A percentile compares a stretch with the other conserved stretches of the same genome.
phyloP scores from a whole-genome alignment of 768 basidiomycete genomes.

The Cyclocybe cylindracea region DNA sequence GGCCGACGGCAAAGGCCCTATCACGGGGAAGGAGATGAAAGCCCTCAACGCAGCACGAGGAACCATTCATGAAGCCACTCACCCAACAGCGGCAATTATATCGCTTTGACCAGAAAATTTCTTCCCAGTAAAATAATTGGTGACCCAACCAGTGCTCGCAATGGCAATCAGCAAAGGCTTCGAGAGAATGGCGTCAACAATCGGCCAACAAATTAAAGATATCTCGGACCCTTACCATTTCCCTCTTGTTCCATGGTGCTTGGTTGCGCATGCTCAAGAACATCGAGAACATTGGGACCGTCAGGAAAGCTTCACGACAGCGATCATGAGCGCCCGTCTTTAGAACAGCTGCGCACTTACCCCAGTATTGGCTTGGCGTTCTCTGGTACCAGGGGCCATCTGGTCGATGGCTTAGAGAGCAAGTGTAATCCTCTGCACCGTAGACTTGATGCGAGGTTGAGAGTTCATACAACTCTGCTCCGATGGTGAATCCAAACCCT shows the following conservation, averaged over 20 bases:
- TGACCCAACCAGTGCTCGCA: conserved; percentile 73
- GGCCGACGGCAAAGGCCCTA: conserved; percentile 79
- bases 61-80: conserved; percentile 13
- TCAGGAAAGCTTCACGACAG: conserved; percentile 54
- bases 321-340: neutral
- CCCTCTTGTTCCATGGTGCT: conserved; percentile 56
- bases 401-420: conserved; percentile 54
- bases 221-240: conserved; percentile 44
- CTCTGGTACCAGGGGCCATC: conserved; percentile 72
- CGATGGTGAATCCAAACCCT: conserved; percentile 83
- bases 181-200: neutral
- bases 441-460: conserved; percentile 48
- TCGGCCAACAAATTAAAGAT: neutral
- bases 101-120: conserved; percentile 71
- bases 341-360: conserved; percentile 36
- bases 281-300: conserved; percentile 69
- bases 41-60: neutral
- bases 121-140: conserved; percentile 68
- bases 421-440: conserved; percentile 62
- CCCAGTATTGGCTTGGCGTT: conserved; percentile 75
- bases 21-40: conserved; percentile 6
- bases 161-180: conserved; percentile 57
- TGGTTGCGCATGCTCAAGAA: conserved; percentile 68
- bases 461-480: conserved; percentile 64
- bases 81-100: conserved; percentile 78